These are phyloP conservation scores for Obba rivulosa DNA, from an alignment of 768 basidiomycete species.

Conservation along the genomic window DNA sequence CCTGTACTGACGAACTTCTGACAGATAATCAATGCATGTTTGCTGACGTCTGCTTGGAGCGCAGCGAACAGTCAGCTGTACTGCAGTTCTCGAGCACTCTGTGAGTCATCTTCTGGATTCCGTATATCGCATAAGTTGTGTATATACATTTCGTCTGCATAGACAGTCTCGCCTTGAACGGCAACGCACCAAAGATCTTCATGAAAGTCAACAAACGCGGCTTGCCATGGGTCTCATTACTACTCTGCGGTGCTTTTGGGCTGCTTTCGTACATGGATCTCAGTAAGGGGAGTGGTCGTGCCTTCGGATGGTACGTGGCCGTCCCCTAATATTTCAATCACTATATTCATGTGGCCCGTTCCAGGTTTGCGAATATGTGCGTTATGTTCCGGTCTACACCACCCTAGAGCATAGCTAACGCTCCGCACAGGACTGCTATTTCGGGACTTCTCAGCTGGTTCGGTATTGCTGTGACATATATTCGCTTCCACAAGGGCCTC, in stretches of 20 bases:
- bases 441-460: slow-evolving; percentile 37
- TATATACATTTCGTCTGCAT: slow-evolving; percentile 8
- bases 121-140: not conserved
- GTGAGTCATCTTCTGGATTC: slow-evolving; percentile 14
- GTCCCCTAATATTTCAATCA: not conserved
- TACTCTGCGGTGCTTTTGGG: slow-evolving; percentile 24
- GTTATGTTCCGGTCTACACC: not conserved
- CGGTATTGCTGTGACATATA: slow-evolving; percentile 36
- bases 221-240: slow-evolving; percentile 40
- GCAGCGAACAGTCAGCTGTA: slow-evolving; percentile 37
- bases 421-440: slow-evolving; percentile 22
- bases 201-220: slow-evolving; percentile 29
- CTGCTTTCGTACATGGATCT: slow-evolving; percentile 39
- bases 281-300: slow-evolving; percentile 26
- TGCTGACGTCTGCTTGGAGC: slow-evolving; percentile 34
- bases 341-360: too few relatives aligned
- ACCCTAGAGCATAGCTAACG: not conserved
- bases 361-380: slow-evolving; percentile 9
- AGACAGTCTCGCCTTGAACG: slow-evolving; percentile 49
- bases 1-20: not conserved
- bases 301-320: slow-evolving; percentile 33
- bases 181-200: slow-evolving; percentile 52
- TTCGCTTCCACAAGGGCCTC: slow-evolving; percentile 39
- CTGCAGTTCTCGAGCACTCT: slow-evolving; percentile 33
- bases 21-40: slow-evolving; percentile 10